phyloP scores from a whole-genome alignment of 495 filamentous ascomycete species.

The Penicillium pancosmium region DNA sequence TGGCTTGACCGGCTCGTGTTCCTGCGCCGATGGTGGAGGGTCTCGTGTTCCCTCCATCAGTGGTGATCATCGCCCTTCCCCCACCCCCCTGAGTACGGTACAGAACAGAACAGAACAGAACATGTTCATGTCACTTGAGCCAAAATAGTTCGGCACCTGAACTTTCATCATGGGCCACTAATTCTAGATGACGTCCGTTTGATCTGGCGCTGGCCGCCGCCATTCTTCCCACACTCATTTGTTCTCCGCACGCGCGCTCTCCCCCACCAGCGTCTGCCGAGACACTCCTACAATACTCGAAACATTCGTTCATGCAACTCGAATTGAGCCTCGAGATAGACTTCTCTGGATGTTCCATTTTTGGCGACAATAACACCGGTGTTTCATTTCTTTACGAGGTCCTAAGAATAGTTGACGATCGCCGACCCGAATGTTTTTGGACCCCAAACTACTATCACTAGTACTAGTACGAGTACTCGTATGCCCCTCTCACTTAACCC shows the following conservation, averaged over 20 bases:
- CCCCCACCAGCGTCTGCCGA: slow-evolving; percentile 24
- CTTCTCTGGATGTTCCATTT: slow-evolving; percentile 13
- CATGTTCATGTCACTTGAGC: slow-evolving; percentile 17
- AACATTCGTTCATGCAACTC: slow-evolving; percentile 1
- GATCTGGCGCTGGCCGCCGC: slow-evolving; percentile 1
- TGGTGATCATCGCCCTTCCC: no score
- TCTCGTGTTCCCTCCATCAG: slow-evolving; percentile 23
- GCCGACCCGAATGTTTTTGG: slow-evolving; percentile 10
- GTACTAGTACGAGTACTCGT: neutral
- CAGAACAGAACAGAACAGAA: neutral
- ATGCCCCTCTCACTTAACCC: neutral
- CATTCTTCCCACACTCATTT: slow-evolving; percentile 15
- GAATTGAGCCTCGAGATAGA: slow-evolving; percentile 1
- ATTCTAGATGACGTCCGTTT: slow-evolving; percentile 4
- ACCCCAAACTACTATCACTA: slow-evolving; percentile 16
- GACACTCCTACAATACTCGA: slow-evolving; percentile 15
- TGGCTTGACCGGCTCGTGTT: slow-evolving; percentile 35
- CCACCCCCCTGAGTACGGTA: no score
- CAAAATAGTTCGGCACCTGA: slow-evolving; percentile 5
- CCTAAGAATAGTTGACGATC: slow-evolving; percentile 27
- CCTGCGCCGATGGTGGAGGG: slow-evolving; percentile 21
- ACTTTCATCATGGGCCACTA: slow-evolving; percentile 15
- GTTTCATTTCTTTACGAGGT: slow-evolving; percentile 10
- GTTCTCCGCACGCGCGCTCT: slow-evolving; percentile 17
- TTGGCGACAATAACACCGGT: slow-evolving; percentile 6